Base-by-base conservation (phyloP, 2,329 filamentous ascomycete species). In the Aciculosporium take region DNA sequence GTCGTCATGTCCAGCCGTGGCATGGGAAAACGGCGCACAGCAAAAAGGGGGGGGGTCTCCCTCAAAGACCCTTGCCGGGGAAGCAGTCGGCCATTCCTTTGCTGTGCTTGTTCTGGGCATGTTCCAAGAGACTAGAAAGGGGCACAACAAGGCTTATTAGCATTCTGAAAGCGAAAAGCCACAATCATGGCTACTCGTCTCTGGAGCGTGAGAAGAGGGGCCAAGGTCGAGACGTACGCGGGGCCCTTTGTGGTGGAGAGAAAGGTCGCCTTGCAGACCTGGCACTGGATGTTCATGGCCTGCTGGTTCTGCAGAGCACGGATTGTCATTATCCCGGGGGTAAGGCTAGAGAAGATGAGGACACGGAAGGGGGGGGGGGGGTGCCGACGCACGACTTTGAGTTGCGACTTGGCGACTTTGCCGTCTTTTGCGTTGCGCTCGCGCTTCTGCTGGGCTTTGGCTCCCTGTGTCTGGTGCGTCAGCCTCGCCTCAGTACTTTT, bases 261-360 rank as follows among this genome's bases (percentile, higher is more conserved):
- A 66, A 88, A 87, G 24, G 81, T 83, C 52, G 80, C 74, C 64
- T 79, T 82, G 80, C 83, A 88, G 54, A 77, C 68, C 50, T 74
- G 65, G 71, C 83, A 88, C 62, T 84, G 79, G 61, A 87, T 84
- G 56, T 74, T 79, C 68, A 78, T 82, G 45, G 83, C 82, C 51
- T 79, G 69, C 52, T 73, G 69, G 66, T 87, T 87, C 79, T 84
- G 50, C 45, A 29, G 9, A n/a, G 7, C 8, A 18, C 13, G n/a
- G 17, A 3, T 3, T n/a, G 24, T 34, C 30, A 35, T 30, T 12
- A 18, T 15, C n/a, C n/a, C n/a, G n/a, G n/a, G 33, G 31, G 12
- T 12, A 17, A 9, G 33, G 9, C 23, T 7, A 25, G 12, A 7
- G n/a, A 15, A 37, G 30, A 13, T 25, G 4, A 30, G 21, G 28